phyloP scores from a whole-genome alignment of 2,329 filamentous ascomycete species.

The Juglanconis juglandina region DNA sequence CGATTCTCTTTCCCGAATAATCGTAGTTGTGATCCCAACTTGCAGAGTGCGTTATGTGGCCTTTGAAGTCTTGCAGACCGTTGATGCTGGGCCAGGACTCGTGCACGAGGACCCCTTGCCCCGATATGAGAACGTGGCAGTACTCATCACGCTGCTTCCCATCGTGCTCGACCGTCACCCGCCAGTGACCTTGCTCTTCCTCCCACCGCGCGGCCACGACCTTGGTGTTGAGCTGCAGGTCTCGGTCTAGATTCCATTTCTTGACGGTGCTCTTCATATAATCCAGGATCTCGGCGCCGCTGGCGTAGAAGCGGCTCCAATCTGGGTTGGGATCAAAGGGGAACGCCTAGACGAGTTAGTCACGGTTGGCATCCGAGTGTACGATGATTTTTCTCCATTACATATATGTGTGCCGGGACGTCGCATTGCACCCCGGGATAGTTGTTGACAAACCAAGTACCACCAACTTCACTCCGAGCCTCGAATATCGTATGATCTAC shows the following conservation, averaged over 20 bases:
- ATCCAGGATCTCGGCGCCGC: constrained; percentile 51
- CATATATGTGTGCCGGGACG: constrained; percentile 7
- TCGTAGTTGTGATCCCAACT: constrained; percentile 29
- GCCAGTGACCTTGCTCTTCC: no score
- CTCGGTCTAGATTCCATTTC: constrained; percentile 37
- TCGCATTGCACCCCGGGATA: constrained; percentile 27
- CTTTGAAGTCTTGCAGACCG: constrained; percentile 25
- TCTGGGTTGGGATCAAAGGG: constrained; percentile 45
- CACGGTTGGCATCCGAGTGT: no score
- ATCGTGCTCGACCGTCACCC: no score
- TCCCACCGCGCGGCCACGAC: constrained; percentile 21
- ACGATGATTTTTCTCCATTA: neutral
- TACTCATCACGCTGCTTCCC: no score
- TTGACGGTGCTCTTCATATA: constrained; percentile 52
- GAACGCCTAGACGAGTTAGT: no score
- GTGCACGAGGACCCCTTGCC: no score
- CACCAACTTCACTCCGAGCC: constrained; percentile 28
- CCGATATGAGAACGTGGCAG: no score
- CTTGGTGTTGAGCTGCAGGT: constrained; percentile 31
- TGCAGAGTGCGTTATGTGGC: constrained; percentile 33
- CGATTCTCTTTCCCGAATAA: constrained; percentile 30
- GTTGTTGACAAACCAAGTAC: constrained; percentile 33
- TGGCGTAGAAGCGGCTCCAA: constrained; percentile 55
- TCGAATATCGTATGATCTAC: constrained; percentile 30
- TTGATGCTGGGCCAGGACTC: no score